Conservation (phyloP, 805 yeast genomes). For the Metschnikowia picachoensis region DNA sequence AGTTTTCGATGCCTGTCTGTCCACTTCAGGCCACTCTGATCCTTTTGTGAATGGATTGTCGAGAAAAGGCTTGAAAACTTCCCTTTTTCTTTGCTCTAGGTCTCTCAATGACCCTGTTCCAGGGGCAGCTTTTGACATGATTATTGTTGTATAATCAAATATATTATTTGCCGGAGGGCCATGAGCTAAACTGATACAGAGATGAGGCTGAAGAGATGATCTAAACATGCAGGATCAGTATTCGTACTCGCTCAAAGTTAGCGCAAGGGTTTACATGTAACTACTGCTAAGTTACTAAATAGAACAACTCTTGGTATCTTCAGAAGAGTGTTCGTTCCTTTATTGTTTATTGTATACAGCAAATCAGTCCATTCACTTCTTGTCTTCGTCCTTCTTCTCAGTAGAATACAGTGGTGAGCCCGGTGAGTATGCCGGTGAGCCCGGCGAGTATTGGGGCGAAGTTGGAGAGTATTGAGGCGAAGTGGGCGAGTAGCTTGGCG, state of each 20-base stretch:
- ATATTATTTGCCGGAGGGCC: too few relatives aligned
- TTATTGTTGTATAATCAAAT: neutral
- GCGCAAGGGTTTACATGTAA: too few relatives aligned
- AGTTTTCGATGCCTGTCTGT: conserved; percentile 3
- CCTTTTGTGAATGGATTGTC: conserved; percentile 57
- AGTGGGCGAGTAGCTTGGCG: conserved; percentile 26
- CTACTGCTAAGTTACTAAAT: too few relatives aligned
- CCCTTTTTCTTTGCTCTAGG: conserved; percentile 47
- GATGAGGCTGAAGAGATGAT: too few relatives aligned
- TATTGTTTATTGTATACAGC: conserved; percentile 7
- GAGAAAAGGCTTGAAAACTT: conserved; percentile 60
- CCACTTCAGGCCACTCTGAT: conserved; percentile 17
- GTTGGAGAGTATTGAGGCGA: conserved; percentile 24
- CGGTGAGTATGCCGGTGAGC: conserved; percentile 46
- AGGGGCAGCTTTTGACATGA: conserved; percentile 6
- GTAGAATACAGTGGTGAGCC: conserved; percentile 11
- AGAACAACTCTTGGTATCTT: too few relatives aligned
- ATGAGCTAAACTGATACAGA: too few relatives aligned
- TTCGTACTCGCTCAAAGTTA: too few relatives aligned
- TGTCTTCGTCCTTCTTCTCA: conserved; percentile 17
- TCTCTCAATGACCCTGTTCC: conserved; percentile 42
- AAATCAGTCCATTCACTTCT: conserved; percentile 9
- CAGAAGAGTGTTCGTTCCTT: neutral
- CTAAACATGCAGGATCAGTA: too few relatives aligned
- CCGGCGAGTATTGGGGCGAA: conserved; percentile 53